Evolutionary conservation across 345 rosid genomes (phyloP).

Genomic region (Lumnitzera littorea): DNA sequence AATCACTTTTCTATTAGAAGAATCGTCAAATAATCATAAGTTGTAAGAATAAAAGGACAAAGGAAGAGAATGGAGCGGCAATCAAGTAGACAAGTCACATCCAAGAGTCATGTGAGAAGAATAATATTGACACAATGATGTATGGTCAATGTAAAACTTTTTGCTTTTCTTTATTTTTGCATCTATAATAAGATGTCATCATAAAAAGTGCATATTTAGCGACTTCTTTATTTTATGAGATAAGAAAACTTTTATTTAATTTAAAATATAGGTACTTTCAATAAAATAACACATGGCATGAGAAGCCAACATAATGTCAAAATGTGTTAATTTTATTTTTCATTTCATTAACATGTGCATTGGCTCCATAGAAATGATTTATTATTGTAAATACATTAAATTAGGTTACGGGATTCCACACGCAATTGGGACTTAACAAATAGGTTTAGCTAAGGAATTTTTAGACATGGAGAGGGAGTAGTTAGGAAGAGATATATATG

Average conservation of each 20-base stretch:
- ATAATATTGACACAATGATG: conserved; percentile 72
- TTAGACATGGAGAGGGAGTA: conserved; percentile 60
- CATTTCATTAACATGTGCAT: too few relatives aligned
- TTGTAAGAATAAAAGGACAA: conserved; percentile 4
- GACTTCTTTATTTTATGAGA: too few relatives aligned
- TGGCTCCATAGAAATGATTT: too few relatives aligned
- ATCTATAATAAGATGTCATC: not conserved
- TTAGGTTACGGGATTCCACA: conserved; percentile 11
- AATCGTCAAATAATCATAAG: not conserved
- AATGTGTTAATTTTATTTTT: too few relatives aligned
- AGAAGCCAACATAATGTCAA: too few relatives aligned
- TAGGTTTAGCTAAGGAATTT: conserved; percentile 24
- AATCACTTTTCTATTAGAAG: not conserved
- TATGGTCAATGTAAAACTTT: conserved; percentile 15
- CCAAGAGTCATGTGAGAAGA: conserved; percentile 51
- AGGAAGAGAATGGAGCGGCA: conserved; percentile 20
- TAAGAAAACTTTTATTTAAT: too few relatives aligned
- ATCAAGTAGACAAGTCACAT: conserved; percentile 32
- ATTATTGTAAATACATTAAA: not conserved
- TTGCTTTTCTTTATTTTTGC: not conserved
- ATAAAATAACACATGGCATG: too few relatives aligned
- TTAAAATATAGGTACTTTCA: too few relatives aligned
- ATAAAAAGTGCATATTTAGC: too few relatives aligned
- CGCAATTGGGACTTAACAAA: conserved; percentile 44
- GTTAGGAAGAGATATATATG: conserved; percentile 27